Evolutionary conservation across 2,329 filamentous ascomycete species (phyloP).

Genomic region (Sclerotinia borealis): DNA sequence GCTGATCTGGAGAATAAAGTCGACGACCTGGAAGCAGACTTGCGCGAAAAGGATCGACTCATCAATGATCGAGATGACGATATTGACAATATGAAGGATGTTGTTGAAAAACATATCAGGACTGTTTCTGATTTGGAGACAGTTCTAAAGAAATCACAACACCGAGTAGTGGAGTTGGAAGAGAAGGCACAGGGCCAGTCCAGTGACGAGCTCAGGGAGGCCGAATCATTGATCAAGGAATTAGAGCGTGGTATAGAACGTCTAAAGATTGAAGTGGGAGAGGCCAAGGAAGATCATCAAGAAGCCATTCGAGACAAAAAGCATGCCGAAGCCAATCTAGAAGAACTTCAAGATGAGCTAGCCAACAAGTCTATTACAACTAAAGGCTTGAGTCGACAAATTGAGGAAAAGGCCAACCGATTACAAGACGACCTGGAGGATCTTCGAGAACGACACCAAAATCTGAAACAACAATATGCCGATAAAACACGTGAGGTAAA

Average conservation of each 20-base stretch:
- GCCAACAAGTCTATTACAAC: slow-evolving; percentile 72
- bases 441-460: slow-evolving; percentile 40
- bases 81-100: slow-evolving; percentile 58
- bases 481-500: slow-evolving; percentile 38
- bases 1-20: slow-evolving; percentile 68
- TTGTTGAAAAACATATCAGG: slow-evolving; percentile 45
- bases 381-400: slow-evolving; percentile 67
- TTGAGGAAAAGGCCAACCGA: slow-evolving; percentile 63
- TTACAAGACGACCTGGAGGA: slow-evolving; percentile 60
- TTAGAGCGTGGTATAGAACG: slow-evolving; percentile 49
- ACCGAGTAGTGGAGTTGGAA: slow-evolving; percentile 49
- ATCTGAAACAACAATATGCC: slow-evolving; percentile 39
- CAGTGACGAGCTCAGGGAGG: slow-evolving; percentile 38
- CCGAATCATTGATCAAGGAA: slow-evolving; percentile 45
- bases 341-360: slow-evolving; percentile 69
- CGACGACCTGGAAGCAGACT: slow-evolving; percentile 66
- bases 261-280: slow-evolving; percentile 48
- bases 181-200: slow-evolving; percentile 44
- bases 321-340: slow-evolving; percentile 52
- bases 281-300: slow-evolving; percentile 48
- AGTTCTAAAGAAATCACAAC: slow-evolving; percentile 50
- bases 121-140: slow-evolving; percentile 51
- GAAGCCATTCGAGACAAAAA: slow-evolving; percentile 49
- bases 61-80: slow-evolving; percentile 72
- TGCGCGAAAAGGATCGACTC: slow-evolving; percentile 68